Evolutionary conservation across 768 basidiomycete genomes (phyloP), one percentile per base, ranked within the genome.

Genomic region (Pisolithus tinctorius): DNA sequence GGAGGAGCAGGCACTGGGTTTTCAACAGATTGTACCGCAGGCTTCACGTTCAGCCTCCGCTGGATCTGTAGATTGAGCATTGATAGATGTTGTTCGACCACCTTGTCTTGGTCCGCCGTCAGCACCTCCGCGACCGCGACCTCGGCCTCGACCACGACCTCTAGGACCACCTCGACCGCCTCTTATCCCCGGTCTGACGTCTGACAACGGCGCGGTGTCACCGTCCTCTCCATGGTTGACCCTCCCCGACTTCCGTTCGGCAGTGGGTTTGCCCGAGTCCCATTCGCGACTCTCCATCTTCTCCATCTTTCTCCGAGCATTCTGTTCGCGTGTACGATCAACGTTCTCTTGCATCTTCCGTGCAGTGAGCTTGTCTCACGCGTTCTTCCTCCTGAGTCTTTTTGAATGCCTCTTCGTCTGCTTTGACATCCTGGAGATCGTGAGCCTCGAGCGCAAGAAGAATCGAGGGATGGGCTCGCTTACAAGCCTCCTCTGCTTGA

Each of bases 221-320:
- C 44, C 48, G 7, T 53, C 57, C 25, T 43, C 59, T 5, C 37
- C 14, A 27, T 26, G 16, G 25, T 49, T 23, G 8, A 48, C 48
- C 16, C 45, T 45, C 38, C 43, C 61, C 44, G 49, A 39, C 38
- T 55, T 63, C 53, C 56, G 52, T 11, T 61, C 55, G 10, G 44
- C 51, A 1, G 49, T 29, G 6, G 73, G 66, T 59, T 92, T 92
- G 17, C 81, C 86, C 27, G 86, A 83, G 64, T 92, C 89, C 89
- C 89, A 92, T 71, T 92, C 89, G 14, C 89, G 79, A 56, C 70
- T 81, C 60, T 80, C 81, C 23, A 81, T 76, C 71, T 84, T 88
- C n/a, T 86, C 86, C 77, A 90, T 73, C 71, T 92, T 92, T 34
- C 84, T 74, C 58, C 80, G 81, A 48, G 88, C 87, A 56, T 86